Base-by-base conservation (phyloP, 108 stramenopile genomes). In the Seminavis robusta region DNA sequence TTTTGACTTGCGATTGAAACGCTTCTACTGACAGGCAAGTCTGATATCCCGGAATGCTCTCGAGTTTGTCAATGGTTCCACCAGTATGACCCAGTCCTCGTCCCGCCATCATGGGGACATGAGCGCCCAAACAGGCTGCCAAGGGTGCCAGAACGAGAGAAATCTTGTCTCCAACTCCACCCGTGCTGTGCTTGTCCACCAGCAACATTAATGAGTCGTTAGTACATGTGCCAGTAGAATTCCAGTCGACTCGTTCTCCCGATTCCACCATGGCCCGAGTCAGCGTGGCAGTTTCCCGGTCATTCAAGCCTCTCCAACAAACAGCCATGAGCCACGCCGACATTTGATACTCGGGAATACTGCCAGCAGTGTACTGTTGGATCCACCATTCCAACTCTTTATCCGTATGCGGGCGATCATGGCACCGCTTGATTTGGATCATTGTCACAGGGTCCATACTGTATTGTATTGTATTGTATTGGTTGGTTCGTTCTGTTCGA, bases 321-420 rank as follows among this genome's bases (percentile, higher is more conserved):
- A 93, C 74, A 1, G 92, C 86, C 92, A 93, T 93, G 36, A 93
- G 73, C 83, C 88, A 88, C 8, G 92, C 87, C 13, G 83, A 52
- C 88, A 93, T 87, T 76, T 93, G 92, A 59, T 93, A 93, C 23
- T 89, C 86, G 13, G 83, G 83, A 16, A 93, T 67, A 16, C 74
- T 47, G 5, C 76, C 81, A 13, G 33, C 21, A 20, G 44, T 52
- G 51, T 78, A 83, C 40, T 50, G 48, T 2, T 60, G 39, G 8
- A 83, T 76, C 52, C 73, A 83, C 61, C 60, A 61, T 44, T 65
- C 10, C 8, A 87, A 43, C 44, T 87, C 85, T 27, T 70, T 69
- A 26, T 71, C 59, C 15, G 81, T 69, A 53, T 87, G 77, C 1
- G 71, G 66, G 33, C 70, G 43, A 9, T 50, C 31, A 44, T 79